Base-by-base conservation (phyloP, 352 stramenopile species). In the Lagenidium giganteum region DNA sequence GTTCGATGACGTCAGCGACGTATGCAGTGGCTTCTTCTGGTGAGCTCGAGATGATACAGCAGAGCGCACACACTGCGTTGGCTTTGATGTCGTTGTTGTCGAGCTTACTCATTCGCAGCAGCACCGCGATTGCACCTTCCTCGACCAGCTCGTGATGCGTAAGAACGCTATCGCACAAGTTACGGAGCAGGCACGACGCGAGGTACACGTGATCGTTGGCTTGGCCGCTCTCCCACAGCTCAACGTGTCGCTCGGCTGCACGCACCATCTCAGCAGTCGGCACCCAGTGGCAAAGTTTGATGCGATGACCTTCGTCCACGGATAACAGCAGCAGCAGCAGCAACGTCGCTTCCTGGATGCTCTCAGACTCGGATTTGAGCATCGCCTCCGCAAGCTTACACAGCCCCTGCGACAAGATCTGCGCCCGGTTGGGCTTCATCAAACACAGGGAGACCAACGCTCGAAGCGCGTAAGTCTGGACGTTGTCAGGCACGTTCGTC, bases 71-170 rank as follows among this genome's bases (percentile, higher is more conserved):
- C 21, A 91, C 78, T 8, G 74, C 73, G 39, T 87, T 86, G 1
- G 72, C 53, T 47, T 86, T 79, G 22, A 87, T 58, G 9, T 70
- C 61, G 26, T 59, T 54, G 34, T 86, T 56, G 5, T 45, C 12
- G 21, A 76, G 61, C 18, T 67, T 56, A 23, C 61, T 75, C 79
- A 91, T 83, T 37, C 70, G 42, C 14, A 91, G 51, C 18, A 91
- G 44, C 6, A 83, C 61, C 0, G 46, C 64, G n/a, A 88, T 62
- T 8, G 47, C 50, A 1, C 58, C 65, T 26, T 75, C 69, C 37
- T 85, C 66, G 21, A 91, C 67, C 4, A 91, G 56, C 20, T 87
- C 70, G 42, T 87, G 78, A 43, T 86, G 77, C 2, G 72, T 88
- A 31, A 86, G 45, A 5, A 84, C 73, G 18, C 70, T 88, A 22